Evolutionary conservation across 163 green algal species (phyloP).

Genomic region (Prototheca wickerhamii): DNA sequence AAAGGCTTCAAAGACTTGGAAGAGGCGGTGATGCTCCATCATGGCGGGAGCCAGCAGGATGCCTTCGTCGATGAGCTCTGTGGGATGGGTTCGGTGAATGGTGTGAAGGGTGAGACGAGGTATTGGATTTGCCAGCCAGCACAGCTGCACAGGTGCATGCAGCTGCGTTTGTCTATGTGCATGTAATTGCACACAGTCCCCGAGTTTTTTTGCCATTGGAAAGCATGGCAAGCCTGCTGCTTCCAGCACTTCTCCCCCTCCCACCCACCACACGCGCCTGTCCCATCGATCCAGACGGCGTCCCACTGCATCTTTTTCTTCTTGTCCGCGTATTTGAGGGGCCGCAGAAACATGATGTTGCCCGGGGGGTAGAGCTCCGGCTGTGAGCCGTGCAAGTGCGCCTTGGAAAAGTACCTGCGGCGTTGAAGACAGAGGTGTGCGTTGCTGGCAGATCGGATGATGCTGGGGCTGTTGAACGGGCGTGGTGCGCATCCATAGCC

Average conservation of each 20-base stretch:
- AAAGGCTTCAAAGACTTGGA: slow-evolving; percentile 16
- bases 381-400: not conserved
- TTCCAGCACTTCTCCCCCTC: not conserved
- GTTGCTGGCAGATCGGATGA: no score
- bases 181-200: no score
- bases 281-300: slow-evolving; percentile 19
- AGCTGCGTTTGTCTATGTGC: no score
- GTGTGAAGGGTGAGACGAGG: no score
- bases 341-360: slow-evolving; percentile 35
- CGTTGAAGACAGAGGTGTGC: no score
- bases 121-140: no score
- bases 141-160: no score
- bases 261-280: slow-evolving; percentile 6
- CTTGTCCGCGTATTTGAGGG: slow-evolving; percentile 23
- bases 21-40: slow-evolving; percentile 26
- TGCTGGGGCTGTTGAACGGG: no score
- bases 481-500: no score
- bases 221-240: no score
- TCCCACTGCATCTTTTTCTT: slow-evolving; percentile 21
- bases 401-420: slow-evolving; percentile 17
- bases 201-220: no score
- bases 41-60: slow-evolving; percentile 22
- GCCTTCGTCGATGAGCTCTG: slow-evolving; percentile 25
- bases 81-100: not conserved
- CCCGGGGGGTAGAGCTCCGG: slow-evolving; percentile 39